Base-by-base conservation (phyloP, 768 basidiomycete species). In the Brasilioporus rufonigricans region DNA sequence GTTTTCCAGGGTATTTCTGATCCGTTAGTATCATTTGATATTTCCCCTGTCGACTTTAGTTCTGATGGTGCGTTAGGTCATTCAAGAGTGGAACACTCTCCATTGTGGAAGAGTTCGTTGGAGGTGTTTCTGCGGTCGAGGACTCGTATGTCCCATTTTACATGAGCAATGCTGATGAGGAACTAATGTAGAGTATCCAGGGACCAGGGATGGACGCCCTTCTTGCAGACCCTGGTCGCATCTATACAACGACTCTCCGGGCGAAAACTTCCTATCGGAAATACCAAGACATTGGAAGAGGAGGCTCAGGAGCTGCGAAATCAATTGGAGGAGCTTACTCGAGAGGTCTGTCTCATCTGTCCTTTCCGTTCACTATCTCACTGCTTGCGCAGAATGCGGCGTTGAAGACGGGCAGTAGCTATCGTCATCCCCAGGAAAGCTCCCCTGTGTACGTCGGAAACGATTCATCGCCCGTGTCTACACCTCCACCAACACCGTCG, bases 241-340 rank as follows among this genome's bases (percentile, higher is more conserved):
- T 85, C 86, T 1, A 80, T 90, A 7, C 78, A 85, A 64, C 77
- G 80, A 56, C 79, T 91, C 50, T 89, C 86, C 8, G 85, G 87
- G 0, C 78, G 83, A 64, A 77, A 78, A 47, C 69, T 88, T 19
- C 77, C 84, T n/a, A 76, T 86, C 4, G 78, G 74, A 45, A 66
- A 76, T 16, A 71, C 71, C 0, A 73, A 74, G 2, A 73, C 74
- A 19, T 61, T 80, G 1, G 76, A 84, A 35, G 77, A 84, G 38
- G 87, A 91, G 65, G 68, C 87, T 3, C 84, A 84, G 56, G 71
- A 71, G 4, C 72, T 93, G 41, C 80, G 83, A 12, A 66, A 63
- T 10, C 79, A 82, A 64, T 79, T 89, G 1, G 85, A 88, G 31
- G 77, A 82, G 48, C 77, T 92, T 4, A 82, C 71, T 39, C 80